Evolutionary conservation across 2,329 filamentous ascomycete species (phyloP).

Genomic region (Exophiala sideris): DNA sequence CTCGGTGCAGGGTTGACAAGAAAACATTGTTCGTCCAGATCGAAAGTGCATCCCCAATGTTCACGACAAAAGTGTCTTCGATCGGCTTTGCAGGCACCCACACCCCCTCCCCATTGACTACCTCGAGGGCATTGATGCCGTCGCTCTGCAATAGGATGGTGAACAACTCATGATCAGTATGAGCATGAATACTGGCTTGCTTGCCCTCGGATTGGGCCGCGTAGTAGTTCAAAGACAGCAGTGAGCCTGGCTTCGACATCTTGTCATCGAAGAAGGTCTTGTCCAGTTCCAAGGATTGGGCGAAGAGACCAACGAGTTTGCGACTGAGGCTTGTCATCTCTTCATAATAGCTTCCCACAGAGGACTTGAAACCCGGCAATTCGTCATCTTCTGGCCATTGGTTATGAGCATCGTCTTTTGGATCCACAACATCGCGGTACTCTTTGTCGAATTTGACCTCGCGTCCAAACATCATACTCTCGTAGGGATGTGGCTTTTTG

Average conservation of each 20-base stretch:
- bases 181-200: background rate
- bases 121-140: background rate
- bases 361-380: background rate
- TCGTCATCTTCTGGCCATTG: background rate
- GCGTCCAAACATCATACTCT: background rate
- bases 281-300: background rate
- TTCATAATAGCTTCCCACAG: background rate
- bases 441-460: background rate
- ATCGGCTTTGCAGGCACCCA: conserved; percentile 45
- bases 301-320: background rate
- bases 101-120: conserved; percentile 30
- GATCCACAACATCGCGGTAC: background rate
- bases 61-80: conserved; percentile 43
- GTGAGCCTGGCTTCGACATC: background rate
- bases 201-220: background rate
- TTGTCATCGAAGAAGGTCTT: background rate
- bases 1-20: conserved; percentile 41
- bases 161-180: background rate
- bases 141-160: background rate
- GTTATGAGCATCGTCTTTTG: background rate
- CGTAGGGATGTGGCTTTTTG: background rate
- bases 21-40: conserved; percentile 41
- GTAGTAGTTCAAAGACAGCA: background rate
- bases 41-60: conserved; percentile 44
- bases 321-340: background rate